Base-by-base conservation (phyloP, 2,329 filamentous ascomycete genomes). In the Fusarium algeriense region DNA sequence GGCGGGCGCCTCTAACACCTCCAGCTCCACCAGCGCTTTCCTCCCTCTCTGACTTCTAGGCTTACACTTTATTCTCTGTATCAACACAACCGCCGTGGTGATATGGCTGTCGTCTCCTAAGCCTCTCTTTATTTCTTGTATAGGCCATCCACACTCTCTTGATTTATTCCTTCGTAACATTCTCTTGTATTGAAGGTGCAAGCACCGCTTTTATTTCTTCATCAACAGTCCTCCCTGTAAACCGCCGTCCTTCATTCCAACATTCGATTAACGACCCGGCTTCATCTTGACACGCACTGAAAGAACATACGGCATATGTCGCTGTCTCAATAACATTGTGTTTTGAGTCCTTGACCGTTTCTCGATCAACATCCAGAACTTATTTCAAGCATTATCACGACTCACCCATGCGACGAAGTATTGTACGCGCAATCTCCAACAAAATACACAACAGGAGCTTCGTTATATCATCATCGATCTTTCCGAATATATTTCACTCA, bases 51-150 rank as follows among this genome's bases (percentile, higher is more conserved):
- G 48, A 59, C 53, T 64, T 56, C 59, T 58, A 60, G 40, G 30
- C 40, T 64, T 53, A 32, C 37, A 50, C 46, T 63, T 49, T 55
- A 34, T 63, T 57, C 59, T 62, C 40, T 67, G 23, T 50, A 46
- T 38, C 40, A 34, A 48, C 53, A 55, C 35, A 50, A 35, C 28
- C 40, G 32, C 48, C 40, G 38, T 41, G 60, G 44, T 40, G 37
- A 58, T 41, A 69, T 71, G 66, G 73, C 67, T 58, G 61, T 53
- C 45, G 57, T 54, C 49, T 63, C 49, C 65, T 60, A 50, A 65
- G 71, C 55, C 40, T 67, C 44, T 65, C 46, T 53, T 64, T 44
- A 40, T 30, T 56, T 46, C 53, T 54, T 50, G 35, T 20, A 40
- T 30, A 48, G 61, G 61, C 32, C 49, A 40, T 57, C 26, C 26